Base-by-base conservation (phyloP, 2,329 filamentous ascomycete genomes). In the Cadophora sp. region DNA sequence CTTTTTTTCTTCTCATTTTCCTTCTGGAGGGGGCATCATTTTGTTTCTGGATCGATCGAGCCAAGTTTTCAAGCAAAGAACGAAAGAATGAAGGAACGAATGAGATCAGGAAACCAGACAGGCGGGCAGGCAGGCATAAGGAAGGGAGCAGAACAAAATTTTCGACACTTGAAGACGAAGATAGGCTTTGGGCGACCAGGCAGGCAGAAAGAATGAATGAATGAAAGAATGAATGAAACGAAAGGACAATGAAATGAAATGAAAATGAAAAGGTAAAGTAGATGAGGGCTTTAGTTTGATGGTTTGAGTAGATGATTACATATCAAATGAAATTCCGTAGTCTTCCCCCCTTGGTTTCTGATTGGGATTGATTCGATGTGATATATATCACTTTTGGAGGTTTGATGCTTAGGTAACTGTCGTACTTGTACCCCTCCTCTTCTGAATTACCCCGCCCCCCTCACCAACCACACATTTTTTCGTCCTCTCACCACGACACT, bases 311-410 rank as follows among this genome's bases (percentile, higher is more conserved):
- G n/a, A n/a, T n/a, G n/a, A n/a, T n/a, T 56, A 67, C 56, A 63
- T 63, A 67, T 60, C 62, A n/a, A 67, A 67, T 6, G 51, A 50
- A 60, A 67, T 65, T 59, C 62, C 62, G 47, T 41, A 27, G 27
- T 62, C 22, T 41, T 51, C 56, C 24, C 55, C n/a, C n/a, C n/a
- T n/a, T n/a, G n/a, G n/a, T n/a, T n/a, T n/a, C n/a, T n/a, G n/a
- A n/a, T n/a, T n/a, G n/a, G n/a, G n/a, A n/a, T n/a, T n/a, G n/a
- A n/a, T n/a, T n/a, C n/a, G n/a, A n/a, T n/a, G n/a, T n/a, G n/a
- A n/a, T n/a, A n/a, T n/a, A n/a, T n/a, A n/a, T n/a, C n/a, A n/a
- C n/a, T n/a, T n/a, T n/a, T n/a, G n/a, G n/a, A n/a, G n/a, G n/a
- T n/a, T n/a, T n/a, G n/a, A n/a, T n/a, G n/a, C n/a, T n/a, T n/a